Evolutionary conservation across 257 asterid genomes (phyloP).

Genomic region (Mentha longifolia): DNA sequence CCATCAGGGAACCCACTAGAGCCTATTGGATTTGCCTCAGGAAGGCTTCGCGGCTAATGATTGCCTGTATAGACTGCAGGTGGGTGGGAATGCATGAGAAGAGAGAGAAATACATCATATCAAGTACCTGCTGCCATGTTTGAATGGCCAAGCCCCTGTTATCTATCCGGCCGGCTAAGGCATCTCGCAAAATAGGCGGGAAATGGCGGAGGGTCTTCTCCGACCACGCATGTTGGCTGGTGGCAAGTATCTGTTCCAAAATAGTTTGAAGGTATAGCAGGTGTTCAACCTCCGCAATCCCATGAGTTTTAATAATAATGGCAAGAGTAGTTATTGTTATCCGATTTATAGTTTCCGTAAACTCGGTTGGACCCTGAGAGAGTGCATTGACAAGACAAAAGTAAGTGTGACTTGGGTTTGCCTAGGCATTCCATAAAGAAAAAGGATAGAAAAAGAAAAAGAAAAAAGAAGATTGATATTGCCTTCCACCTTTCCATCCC

Average conservation of each 20-base stretch:
- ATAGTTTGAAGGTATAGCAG: constrained; percentile 84
- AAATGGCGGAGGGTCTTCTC: constrained; percentile 92
- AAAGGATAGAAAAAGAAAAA: not conserved
- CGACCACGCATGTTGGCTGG: constrained; percentile 99
- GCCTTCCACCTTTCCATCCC: constrained; percentile 86
- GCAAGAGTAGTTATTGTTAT: constrained; percentile 83
- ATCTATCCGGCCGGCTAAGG: constrained; percentile 80
- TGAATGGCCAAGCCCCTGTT: constrained; percentile 88
- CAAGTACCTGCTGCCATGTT: constrained; percentile 90
- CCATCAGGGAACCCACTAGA: not conserved
- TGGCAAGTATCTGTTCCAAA: constrained; percentile 91
- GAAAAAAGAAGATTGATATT: constrained; percentile 26
- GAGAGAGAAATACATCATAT: constrained; percentile 15
- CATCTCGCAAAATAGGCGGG: constrained; percentile 85
- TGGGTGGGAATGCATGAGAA: not conserved
- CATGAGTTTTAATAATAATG: constrained; percentile 92
- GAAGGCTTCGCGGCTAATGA: not conserved
- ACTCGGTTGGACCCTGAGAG: constrained; percentile 95
- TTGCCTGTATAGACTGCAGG: not conserved
- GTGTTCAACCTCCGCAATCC: constrained; percentile 93
- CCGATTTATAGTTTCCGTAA: constrained; percentile 92
- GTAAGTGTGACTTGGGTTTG: constrained; percentile 31
- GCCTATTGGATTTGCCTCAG: constrained; percentile 13
- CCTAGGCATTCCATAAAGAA: constrained; percentile 35
- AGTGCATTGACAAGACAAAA: constrained; percentile 35